Evolutionary conservation across 495 filamentous ascomycete genomes (phyloP).

Genomic region (Penicillium paxilli): DNA sequence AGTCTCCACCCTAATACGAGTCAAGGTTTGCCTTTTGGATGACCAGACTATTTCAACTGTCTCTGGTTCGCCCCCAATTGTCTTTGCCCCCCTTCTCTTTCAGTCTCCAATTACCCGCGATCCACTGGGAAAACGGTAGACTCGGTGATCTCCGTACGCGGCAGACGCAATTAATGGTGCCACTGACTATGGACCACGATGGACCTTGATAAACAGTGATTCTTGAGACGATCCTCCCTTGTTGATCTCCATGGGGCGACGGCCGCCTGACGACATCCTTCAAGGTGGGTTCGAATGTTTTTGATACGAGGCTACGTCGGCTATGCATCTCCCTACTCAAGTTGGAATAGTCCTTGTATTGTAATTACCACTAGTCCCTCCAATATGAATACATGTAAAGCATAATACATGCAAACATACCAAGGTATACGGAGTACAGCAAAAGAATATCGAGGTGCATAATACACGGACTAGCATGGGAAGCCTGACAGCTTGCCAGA

Average conservation of each 20-base stretch:
- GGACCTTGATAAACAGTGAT: background rate
- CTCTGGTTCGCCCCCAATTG: conserved; percentile 2
- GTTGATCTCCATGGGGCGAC: background rate
- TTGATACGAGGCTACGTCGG: background rate
- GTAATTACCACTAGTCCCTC: background rate
- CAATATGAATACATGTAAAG: no score
- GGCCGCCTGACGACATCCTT: conserved; percentile 1
- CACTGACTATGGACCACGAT: background rate
- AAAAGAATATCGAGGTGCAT: no score
- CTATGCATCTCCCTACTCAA: background rate
- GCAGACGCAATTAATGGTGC: background rate
- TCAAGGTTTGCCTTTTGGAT: conserved; percentile 3
- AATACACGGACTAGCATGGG: no score
- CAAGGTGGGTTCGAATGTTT: background rate
- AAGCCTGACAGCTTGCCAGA: no score
- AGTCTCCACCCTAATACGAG: background rate
- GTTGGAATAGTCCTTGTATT: background rate
- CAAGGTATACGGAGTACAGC: no score
- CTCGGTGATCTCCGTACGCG: conserved; percentile 1
- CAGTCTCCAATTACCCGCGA: background rate
- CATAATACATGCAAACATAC: no score
- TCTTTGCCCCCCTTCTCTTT: background rate
- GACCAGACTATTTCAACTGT: background rate
- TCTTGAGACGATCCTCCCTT: background rate
- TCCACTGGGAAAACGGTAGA: background rate